Evolutionary conservation across 1,284 basidiomycete genomes (phyloP).

Genomic region (Cutaneotrichosporon arboriforme): DNA sequence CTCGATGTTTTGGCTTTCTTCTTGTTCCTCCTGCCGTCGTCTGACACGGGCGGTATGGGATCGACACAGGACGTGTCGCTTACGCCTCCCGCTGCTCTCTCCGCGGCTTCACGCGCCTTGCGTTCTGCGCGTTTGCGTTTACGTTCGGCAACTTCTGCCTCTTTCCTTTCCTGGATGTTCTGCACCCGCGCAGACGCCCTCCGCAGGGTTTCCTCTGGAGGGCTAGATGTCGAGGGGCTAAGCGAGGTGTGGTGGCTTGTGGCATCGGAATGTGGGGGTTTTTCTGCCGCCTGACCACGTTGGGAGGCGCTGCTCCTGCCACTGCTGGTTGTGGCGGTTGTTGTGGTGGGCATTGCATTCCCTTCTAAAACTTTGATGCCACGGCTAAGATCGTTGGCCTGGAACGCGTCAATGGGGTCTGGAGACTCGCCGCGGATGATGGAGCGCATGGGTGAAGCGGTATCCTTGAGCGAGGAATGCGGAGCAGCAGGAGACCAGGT

Average conservation of each 20-base stretch:
- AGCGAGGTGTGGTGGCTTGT: too few species aligned
- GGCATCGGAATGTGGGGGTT: too few species aligned
- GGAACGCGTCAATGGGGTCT: background rate
- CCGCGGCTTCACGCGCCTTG: constrained; percentile 9
- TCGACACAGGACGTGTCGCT: too few species aligned
- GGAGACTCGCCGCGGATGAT: background rate
- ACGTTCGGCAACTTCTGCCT: constrained; percentile 22
- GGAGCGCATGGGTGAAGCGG: background rate
- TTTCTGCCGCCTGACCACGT: too few species aligned
- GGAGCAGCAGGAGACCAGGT: background rate
- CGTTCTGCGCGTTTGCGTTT: constrained; percentile 19
- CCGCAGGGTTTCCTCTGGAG: background rate
- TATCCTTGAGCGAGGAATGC: background rate
- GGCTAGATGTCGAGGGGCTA: too few species aligned
- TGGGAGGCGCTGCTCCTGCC: too few species aligned
- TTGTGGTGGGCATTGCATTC: background rate
- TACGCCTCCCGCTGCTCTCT: too few species aligned
- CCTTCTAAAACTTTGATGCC: background rate
- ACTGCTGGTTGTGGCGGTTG: too few species aligned
- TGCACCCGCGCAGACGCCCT: constrained; percentile 15
- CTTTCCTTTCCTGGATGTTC: constrained; percentile 19
- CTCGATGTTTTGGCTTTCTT: too few species aligned
- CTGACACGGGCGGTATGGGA: too few species aligned
- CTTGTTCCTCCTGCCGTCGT: too few species aligned
- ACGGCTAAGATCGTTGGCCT: background rate